phyloP scores from a whole-genome alignment of 345 rosid genomes.

The Gossypium thurberi region DNA sequence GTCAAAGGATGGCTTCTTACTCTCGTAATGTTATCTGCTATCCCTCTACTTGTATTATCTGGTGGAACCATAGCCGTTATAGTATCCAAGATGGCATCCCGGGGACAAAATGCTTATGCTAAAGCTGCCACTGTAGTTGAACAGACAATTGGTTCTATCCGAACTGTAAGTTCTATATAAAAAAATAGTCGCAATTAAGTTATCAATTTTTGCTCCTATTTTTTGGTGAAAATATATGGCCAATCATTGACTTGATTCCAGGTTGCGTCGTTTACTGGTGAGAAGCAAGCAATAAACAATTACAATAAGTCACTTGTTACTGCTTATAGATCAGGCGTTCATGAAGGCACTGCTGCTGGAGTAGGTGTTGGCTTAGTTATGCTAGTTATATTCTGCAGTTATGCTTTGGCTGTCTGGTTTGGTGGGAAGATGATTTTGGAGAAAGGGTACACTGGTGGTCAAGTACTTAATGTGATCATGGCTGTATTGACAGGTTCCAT shows the following conservation, averaged over 20 bases:
- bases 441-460: slow-evolving; percentile 69
- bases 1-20: slow-evolving; percentile 83
- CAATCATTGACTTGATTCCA: slow-evolving; percentile 16
- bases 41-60: slow-evolving; percentile 61
- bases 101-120: slow-evolving; percentile 63
- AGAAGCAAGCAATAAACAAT: slow-evolving; percentile 57
- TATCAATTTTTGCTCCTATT: neutral
- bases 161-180: slow-evolving; percentile 45
- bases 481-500: slow-evolving; percentile 73
- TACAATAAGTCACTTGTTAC: slow-evolving; percentile 51
- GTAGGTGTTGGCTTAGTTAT: slow-evolving; percentile 52
- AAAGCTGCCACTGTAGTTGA: slow-evolving; percentile 69
- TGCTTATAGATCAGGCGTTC: slow-evolving; percentile 60
- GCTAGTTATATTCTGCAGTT: slow-evolving; percentile 41
- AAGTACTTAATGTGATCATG: slow-evolving; percentile 58
- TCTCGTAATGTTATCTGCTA: slow-evolving; percentile 55
- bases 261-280: slow-evolving; percentile 93
- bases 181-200: too few relatives aligned
- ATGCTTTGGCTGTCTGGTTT: slow-evolving; percentile 70
- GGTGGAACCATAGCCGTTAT: slow-evolving; percentile 50
- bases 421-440: slow-evolving; percentile 73
- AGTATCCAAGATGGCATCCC: slow-evolving; percentile 55
- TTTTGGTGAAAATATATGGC: neutral
- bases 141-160: slow-evolving; percentile 71
- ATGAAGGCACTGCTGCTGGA: slow-evolving; percentile 65